These are phyloP conservation scores for Tephrocybe rancida DNA, from an alignment of 768 basidiomycete genomes.

Conservation along the genomic window DNA sequence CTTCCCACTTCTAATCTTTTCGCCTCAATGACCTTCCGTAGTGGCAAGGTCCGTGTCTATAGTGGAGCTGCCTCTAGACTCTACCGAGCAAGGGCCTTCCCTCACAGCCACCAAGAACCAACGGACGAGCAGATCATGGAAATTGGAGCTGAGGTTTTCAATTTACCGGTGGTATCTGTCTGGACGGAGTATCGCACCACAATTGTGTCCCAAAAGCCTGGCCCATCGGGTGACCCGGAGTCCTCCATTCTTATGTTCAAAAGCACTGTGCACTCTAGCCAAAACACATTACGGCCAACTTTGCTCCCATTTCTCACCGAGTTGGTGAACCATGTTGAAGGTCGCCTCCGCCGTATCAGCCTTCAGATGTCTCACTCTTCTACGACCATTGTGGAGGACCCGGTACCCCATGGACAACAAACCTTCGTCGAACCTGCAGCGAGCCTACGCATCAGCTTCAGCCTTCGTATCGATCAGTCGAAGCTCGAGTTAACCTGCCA, in stretches of 20 bases:
- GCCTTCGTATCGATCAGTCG: slow-evolving; percentile 90
- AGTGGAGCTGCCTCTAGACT: slow-evolving; percentile 45
- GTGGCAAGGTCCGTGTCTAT: slow-evolving; percentile 81
- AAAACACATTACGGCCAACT: slow-evolving; percentile 81
- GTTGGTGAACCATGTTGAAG: slow-evolving; percentile 69
- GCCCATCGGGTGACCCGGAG: slow-evolving; percentile 33
- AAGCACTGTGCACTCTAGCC: slow-evolving; percentile 85
- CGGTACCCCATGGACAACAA: slow-evolving; percentile 12
- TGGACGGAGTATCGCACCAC: slow-evolving; percentile 82
- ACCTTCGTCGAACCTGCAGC: slow-evolving; percentile 33
- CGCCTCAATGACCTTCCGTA: slow-evolving; percentile 74
- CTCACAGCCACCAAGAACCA: slow-evolving; percentile 38
- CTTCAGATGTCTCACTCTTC: slow-evolving; percentile 24
- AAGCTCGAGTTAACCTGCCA: slow-evolving; percentile 84
- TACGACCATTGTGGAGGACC: slow-evolving; percentile 11
- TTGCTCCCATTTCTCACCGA: slow-evolving; percentile 86
- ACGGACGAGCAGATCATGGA: slow-evolving; percentile 57
- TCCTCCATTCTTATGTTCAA: slow-evolving; percentile 79
- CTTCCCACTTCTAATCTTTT: slow-evolving; percentile 63
- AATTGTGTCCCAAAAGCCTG: slow-evolving; percentile 41
- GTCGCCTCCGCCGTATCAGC: slow-evolving; percentile 62
- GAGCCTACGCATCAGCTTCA: slow-evolving; percentile 77
- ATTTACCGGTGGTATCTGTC: slow-evolving; percentile 75
- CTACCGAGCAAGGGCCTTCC: slow-evolving; percentile 39
- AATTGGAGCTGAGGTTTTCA: slow-evolving; percentile 64